Percentiles rank a stretch among this genome's conserved stretches.
These are phyloP conservation scores for Penicillium sp. DNA, from an alignment of 2,329 filamentous ascomycete genomes.

Conservation along the genomic window DNA sequence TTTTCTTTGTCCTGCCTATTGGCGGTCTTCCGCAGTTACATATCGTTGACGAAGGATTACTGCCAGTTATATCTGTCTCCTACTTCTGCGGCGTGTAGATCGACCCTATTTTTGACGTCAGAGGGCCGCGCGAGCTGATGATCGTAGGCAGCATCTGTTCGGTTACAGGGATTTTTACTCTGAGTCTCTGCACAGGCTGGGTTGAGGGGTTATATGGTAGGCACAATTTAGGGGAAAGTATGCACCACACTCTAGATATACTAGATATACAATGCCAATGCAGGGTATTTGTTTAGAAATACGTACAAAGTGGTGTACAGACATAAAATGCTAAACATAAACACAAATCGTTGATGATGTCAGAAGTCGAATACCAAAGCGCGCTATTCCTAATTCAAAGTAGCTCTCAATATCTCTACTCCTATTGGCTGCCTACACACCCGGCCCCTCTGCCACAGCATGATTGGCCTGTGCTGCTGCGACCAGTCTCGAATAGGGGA, in stretches of 20 bases:
- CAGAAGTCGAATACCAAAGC: too few relatives aligned
- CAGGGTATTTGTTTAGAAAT: too few relatives aligned
- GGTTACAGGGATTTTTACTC: constrained; percentile 20
- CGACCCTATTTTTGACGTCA: constrained; percentile 37
- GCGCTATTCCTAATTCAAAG: too few relatives aligned
- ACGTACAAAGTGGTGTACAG: too few relatives aligned
- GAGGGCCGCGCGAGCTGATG: constrained; percentile 26
- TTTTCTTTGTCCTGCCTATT: too few relatives aligned
- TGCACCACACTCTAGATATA: too few relatives aligned
- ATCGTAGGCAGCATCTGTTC: constrained; percentile 28
- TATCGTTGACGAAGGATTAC: too few relatives aligned
- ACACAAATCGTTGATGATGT: too few relatives aligned
- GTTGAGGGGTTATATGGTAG: constrained; percentile 28
- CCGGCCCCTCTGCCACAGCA: neutral
- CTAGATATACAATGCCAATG: too few relatives aligned
- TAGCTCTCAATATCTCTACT: neutral
- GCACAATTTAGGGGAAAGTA: too few relatives aligned
- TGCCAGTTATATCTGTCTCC: constrained; percentile 38
- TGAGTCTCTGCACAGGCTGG: constrained; percentile 4
- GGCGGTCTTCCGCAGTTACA: too few relatives aligned
- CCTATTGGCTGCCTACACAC: neutral
- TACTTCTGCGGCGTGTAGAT: constrained; percentile 29
- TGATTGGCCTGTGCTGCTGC: neutral
- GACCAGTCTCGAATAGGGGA: neutral
- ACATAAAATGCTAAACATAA: too few relatives aligned